Evolutionary conservation across 768 basidiomycete genomes (phyloP), one percentile per base, ranked within the genome.

Genomic region (Termitomyces heimii): DNA sequence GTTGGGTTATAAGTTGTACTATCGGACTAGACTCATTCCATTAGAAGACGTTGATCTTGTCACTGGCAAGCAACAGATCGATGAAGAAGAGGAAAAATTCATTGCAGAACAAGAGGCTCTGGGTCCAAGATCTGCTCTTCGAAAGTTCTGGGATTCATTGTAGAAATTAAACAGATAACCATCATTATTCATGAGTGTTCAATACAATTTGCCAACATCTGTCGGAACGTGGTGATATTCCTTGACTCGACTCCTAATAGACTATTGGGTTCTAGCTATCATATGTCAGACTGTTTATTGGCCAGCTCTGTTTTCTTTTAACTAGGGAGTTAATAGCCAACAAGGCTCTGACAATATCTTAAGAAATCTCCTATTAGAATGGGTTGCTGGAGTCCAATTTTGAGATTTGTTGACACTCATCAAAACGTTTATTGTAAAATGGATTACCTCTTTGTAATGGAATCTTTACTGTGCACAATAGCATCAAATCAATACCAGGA

Each of bases 31-130:
- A 52, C 54, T 70, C 28, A 74, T 80, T 60, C 75, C 76, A 14
- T 66, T 76, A 5, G 70, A 74, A 34, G 73, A 83, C 54, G 81
- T 85, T 45, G 86, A 90, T 66, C 76, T 88, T 24, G 68, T 83
- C 39, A 79, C 80, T 9, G 84, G 83, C 18, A 74, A 83, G 60
- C 71, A 76, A 32, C 77, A 77, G 58, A 85, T 88, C 51, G 79
- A 87, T 60, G 83, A 84, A 45, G 85, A 84, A 63, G 85, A 89
- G 67, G 72, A 77, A 61, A 71, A 68, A 55, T 83, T 75, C 62
- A 58, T 81, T 57, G 75, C 70, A 26, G 71, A 75, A 53, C 73
- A 85, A 60, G 72, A 69, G 9, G 61, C 71, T 1, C 69, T 71
- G 61, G 76, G 76, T n/a, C 75, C 76, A 13, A 66, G 63, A 28